Conservation (phyloP, 805 yeast species). For the Myxozyma geophila region DNA sequence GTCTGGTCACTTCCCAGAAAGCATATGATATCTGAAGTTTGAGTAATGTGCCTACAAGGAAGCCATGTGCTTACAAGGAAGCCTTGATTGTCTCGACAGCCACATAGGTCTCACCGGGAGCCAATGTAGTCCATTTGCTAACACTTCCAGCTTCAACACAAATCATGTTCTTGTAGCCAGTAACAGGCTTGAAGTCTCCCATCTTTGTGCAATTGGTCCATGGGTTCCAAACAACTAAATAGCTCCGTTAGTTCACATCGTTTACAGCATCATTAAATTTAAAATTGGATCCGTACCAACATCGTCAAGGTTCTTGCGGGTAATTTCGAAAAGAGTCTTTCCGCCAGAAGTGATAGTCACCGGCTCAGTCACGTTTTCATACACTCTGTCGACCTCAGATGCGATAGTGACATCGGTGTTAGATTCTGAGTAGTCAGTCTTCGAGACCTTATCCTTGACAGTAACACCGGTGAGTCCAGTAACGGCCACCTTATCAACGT, state of each 20-base stretch:
- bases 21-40: too few species aligned
- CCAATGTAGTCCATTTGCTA: constrained; percentile 62
- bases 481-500: constrained; percentile 76
- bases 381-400: constrained; percentile 83
- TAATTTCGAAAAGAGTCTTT: constrained; percentile 68
- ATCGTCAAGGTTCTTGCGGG: constrained; percentile 65
- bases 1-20: too few species aligned
- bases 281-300: constrained; percentile 41
- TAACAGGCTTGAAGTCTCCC: constrained; percentile 87
- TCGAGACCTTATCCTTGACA: constrained; percentile 76
- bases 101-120: constrained; percentile 76
- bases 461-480: constrained; percentile 74
- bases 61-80: constrained; percentile 11
- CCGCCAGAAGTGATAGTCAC: constrained; percentile 73
- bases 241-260: constrained; percentile 50
- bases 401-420: constrained; percentile 40
- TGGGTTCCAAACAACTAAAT: constrained; percentile 92
- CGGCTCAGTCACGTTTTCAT: constrained; percentile 60
- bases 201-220: constrained; percentile 84
- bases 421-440: constrained; percentile 50
- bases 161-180: constrained; percentile 83
- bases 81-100: constrained; percentile 62
- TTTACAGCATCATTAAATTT: not conserved
- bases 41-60: not conserved
- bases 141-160: constrained; percentile 96